Conservation (phyloP, 2,329 filamentous ascomycete species). For the Sporothrix inflata region DNA sequence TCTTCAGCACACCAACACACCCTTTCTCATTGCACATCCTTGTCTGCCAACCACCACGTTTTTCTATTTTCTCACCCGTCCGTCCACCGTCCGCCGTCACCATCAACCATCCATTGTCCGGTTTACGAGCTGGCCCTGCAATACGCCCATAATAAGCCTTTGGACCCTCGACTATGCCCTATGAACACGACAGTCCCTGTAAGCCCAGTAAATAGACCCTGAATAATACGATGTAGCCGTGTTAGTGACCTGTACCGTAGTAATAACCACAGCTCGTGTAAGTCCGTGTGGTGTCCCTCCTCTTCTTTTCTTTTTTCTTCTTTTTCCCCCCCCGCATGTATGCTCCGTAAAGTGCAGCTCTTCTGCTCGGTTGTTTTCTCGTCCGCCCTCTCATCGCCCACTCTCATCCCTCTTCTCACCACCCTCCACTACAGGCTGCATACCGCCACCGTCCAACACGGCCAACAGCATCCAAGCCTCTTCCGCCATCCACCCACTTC, state of each 20-base stretch:
- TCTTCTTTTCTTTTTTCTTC: neutral
- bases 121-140: neutral
- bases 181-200: neutral
- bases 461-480: conserved; percentile 6
- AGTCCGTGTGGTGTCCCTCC: neutral
- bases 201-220: neutral
- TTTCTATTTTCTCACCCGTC: neutral
- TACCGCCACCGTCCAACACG: neutral
- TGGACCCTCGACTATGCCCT: neutral
- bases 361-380: neutral
- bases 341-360: neutral
- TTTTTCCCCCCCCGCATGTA: neutral
- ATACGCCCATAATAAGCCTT: neutral
- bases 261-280: neutral
- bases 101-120: neutral
- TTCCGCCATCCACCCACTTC: neutral
- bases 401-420: neutral
- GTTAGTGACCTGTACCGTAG: neutral
- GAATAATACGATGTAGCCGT: neutral
- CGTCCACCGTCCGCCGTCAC: neutral
- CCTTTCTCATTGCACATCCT: too few relatives aligned
- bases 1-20: neutral
- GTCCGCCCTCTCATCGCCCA: neutral
- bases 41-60: neutral
- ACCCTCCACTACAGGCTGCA: neutral